Evolutionary conservation across 805 yeast species (phyloP), one percentile per base, ranked within the genome.

Genomic region (Hanseniaspora occidentalis): DNA sequence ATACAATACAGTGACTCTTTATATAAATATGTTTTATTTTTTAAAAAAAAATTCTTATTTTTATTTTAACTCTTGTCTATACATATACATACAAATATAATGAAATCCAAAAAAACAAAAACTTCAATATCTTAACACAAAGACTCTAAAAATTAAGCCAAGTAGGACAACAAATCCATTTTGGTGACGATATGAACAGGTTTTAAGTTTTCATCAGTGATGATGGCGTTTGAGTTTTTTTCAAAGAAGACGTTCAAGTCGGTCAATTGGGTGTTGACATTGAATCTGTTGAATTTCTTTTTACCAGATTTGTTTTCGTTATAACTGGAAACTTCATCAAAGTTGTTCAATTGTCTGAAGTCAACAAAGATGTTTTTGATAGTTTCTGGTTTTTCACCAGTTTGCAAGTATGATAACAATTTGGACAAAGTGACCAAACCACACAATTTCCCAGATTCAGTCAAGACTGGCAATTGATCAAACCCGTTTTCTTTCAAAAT

Each of bases 101-200:
- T n/a, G n/a, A n/a, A n/a, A n/a, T n/a, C n/a, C n/a, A n/a, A n/a
- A n/a, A n/a, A n/a, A n/a, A n/a, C n/a, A n/a, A n/a, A n/a, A n/a
- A n/a, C n/a, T n/a, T n/a, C n/a, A n/a, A n/a, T n/a, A n/a, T n/a
- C n/a, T 40, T 40, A 36, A n/a, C n/a, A n/a, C n/a, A n/a, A n/a
- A n/a, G n/a, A n/a, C n/a, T n/a, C n/a, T n/a, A n/a, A n/a, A n/a
- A 24, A 31, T 48, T 47, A 56, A 41, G 61, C 55, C 42, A 65
- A 57, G 48, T 64, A 67, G 45, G 80, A 72, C 51, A 84, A 67
- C 58, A 84, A 69, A 60, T 84, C 95, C 54, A 84, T 89, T 68
- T 84, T 84, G 45, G 95, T 84, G 43, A 83, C 95, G 44, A 84
- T 79, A 58, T 84, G 89, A 36, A 82, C 69, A 37, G 94, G 92